Evolutionary conservation across 352 stramenopile genomes (phyloP).

Genomic region (Pseudoperonospora humuli): DNA sequence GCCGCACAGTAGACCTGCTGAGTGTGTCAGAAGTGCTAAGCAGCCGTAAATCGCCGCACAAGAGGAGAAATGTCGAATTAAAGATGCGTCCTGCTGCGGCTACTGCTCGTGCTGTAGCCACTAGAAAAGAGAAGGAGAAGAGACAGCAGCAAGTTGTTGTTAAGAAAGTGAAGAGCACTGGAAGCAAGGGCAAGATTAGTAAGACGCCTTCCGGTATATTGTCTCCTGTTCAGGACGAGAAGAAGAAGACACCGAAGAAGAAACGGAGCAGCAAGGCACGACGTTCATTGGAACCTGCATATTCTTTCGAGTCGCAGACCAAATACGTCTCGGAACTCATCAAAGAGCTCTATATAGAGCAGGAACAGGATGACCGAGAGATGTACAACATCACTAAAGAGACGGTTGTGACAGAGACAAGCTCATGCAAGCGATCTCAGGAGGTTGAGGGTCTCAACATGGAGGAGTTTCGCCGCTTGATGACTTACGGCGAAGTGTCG

Average conservation of each 20-base stretch:
- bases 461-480: slow-evolving; percentile 59
- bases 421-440: slow-evolving; percentile 45
- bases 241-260: slow-evolving; percentile 43
- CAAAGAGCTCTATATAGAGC: slow-evolving; percentile 52
- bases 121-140: slow-evolving; percentile 11
- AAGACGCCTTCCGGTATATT: slow-evolving; percentile 19
- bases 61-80: slow-evolving; percentile 4
- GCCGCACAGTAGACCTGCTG: slow-evolving; percentile 16
- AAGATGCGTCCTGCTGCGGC: slow-evolving; percentile 16
- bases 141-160: neutral
- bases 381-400: slow-evolving; percentile 69
- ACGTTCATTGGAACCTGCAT: slow-evolving; percentile 36
- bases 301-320: slow-evolving; percentile 28
- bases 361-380: slow-evolving; percentile 67
- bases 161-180: slow-evolving; percentile 1
- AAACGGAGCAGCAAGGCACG: slow-evolving; percentile 30
- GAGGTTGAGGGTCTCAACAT: slow-evolving; percentile 62
- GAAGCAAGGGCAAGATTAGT: slow-evolving; percentile 1
- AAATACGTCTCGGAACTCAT: slow-evolving; percentile 41
- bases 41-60: slow-evolving; percentile 3
- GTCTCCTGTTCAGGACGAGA: slow-evolving; percentile 46
- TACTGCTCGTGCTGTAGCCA: slow-evolving; percentile 9
- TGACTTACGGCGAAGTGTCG: slow-evolving; percentile 80
- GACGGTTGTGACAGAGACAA: slow-evolving; percentile 55
- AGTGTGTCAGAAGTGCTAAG: slow-evolving; percentile 4